Base-by-base conservation (phyloP, 1,284 basidiomycete genomes). In the Rhizopogon hawkerae region DNA sequence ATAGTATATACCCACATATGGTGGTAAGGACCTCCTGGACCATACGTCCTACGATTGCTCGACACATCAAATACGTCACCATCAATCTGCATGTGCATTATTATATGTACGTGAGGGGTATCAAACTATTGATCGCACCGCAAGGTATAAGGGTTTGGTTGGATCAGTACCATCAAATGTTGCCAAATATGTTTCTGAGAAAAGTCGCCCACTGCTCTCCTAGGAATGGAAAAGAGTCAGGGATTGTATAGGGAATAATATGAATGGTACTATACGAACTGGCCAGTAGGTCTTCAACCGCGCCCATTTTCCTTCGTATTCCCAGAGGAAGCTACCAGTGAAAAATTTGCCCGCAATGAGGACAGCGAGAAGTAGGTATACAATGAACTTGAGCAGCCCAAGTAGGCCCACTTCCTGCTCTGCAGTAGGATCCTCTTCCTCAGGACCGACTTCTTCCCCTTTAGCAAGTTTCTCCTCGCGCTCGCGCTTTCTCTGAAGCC, bases 51-150 rank as follows among this genome's bases (percentile, higher is more conserved):
- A 43, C 83, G 76, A 57, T 81, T 82, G 38, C 71, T 69, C 33
- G 83, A 81, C 37, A 98, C 95, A 62, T 98, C 94, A 70, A 85
- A 98, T 2, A 98, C 92, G 48, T 89, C 84, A 14, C 92, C 90
- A 62, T 92, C 87, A 61, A 98, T 88, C 87, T 90, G 51, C 35
- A 60, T 53, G 48, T 38, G 41, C 37, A 11, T 9, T 21, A 46
- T 64, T 23, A 61, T 56, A 48, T 34, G 24, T 21, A 6, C 16
- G 48, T 18, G 29, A 34, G 16, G 21, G 46, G 16, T 29, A 14
- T 46, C 18, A 18, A 56, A 52, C 54, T 35, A 52, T 52, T 35
- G 48, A 55, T 66, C 82, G 63, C 67, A 87, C 88, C 54, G 89
- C 92, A 48, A 97, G 69, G 70, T 93, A 97, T 46, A 95, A 70